Evolutionary conservation across 768 basidiomycete genomes (phyloP).

Genomic region (Lactarius hengduanensis): DNA sequence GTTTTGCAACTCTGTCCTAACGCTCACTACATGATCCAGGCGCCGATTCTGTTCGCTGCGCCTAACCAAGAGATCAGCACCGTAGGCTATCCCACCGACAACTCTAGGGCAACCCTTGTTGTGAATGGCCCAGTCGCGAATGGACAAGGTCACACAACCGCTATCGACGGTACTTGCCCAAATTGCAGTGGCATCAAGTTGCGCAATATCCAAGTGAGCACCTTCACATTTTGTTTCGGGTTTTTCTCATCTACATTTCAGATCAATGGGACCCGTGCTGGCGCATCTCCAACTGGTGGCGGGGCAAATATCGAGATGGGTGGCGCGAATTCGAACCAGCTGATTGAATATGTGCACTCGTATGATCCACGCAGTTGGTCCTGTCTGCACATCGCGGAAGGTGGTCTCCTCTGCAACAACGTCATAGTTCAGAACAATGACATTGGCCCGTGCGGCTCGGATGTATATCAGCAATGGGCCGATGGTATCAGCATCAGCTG

Average conservation of each 20-base stretch:
- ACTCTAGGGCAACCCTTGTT: slow-evolving; percentile 64
- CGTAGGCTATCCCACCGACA: slow-evolving; percentile 66
- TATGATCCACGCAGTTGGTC: slow-evolving; percentile 81
- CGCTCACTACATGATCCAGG: slow-evolving; percentile 59
- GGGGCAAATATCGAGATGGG: slow-evolving; percentile 88
- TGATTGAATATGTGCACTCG: slow-evolving; percentile 74
- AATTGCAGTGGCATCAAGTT: slow-evolving; percentile 60
- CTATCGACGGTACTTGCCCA: slow-evolving; percentile 63
- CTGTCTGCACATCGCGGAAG: slow-evolving; percentile 76
- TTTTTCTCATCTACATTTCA: slow-evolving; percentile 33
- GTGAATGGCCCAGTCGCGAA: slow-evolving; percentile 63
- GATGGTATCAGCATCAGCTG: slow-evolving; percentile 80
- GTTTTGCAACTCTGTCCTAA: slow-evolving; percentile 64
- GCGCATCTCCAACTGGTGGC: slow-evolving; percentile 51
- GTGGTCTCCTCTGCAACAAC: slow-evolving; percentile 61
- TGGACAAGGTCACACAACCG: slow-evolving; percentile 68
- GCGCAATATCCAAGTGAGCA: slow-evolving; percentile 66
- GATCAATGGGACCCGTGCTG: slow-evolving; percentile 71
- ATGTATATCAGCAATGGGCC: slow-evolving; percentile 70
- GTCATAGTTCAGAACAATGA: slow-evolving; percentile 76
- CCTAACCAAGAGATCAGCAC: slow-evolving; percentile 82
- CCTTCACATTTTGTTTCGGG: neutral
- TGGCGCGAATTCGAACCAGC: slow-evolving; percentile 65
- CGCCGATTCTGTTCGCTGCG: slow-evolving; percentile 64
- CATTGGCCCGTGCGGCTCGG: slow-evolving; percentile 73